Percentiles rank a stretch among this genome's conserved stretches.
These are phyloP conservation scores for Ettlia oleoabundans DNA, from an alignment of 139 green algal species.

Conservation along the genomic window DNA sequence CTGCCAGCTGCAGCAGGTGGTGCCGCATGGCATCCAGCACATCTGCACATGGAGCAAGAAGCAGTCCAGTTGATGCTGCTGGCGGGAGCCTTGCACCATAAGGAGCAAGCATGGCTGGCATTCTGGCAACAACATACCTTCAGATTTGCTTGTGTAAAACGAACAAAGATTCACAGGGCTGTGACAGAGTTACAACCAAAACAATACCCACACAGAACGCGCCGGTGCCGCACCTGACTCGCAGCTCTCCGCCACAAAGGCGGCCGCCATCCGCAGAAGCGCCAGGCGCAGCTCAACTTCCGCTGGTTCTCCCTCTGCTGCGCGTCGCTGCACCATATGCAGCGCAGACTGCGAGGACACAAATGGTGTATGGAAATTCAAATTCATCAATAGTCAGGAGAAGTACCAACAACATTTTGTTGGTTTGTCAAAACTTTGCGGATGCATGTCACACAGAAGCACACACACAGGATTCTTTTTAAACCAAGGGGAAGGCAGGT, in stretches of 20 bases:
- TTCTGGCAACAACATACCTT: background rate
- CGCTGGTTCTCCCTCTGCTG: background rate
- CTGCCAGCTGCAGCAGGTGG: constrained; percentile 40
- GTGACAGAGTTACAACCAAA: background rate
- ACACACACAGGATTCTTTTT: too few relatives aligned
- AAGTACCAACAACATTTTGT: too few relatives aligned
- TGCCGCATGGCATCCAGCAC: constrained; percentile 31
- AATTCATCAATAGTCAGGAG: too few relatives aligned
- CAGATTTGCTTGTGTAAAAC: background rate
- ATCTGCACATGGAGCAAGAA: constrained; percentile 3
- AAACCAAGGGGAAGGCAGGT: too few relatives aligned
- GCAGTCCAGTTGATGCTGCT: too few relatives aligned
- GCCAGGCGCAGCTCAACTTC: background rate
- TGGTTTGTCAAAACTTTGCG: too few relatives aligned
- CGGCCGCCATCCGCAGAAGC: background rate
- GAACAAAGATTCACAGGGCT: background rate
- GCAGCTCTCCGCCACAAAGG: background rate
- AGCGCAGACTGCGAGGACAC: too few relatives aligned
- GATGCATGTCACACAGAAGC: too few relatives aligned
- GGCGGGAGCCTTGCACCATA: background rate
- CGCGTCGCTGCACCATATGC: background rate
- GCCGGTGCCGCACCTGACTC: background rate
- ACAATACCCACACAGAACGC: background rate
- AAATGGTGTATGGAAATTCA: too few relatives aligned
- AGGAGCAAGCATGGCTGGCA: background rate